phyloP scores from a whole-genome alignment of 345 rosid genomes.

The Brassica rapa region DNA sequence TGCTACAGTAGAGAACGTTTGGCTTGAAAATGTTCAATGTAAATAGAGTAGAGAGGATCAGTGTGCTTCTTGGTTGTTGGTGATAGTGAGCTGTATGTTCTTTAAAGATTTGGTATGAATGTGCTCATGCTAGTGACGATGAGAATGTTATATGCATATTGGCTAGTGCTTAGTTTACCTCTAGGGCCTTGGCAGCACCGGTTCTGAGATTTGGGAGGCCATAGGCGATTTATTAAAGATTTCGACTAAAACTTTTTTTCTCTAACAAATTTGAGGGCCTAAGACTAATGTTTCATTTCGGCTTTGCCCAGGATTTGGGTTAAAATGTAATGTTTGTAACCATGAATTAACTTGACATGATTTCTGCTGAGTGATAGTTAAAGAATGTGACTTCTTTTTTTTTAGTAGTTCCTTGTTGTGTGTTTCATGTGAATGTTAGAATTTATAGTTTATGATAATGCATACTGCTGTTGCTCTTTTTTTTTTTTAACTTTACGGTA shows the following conservation, averaged over 20 bases:
- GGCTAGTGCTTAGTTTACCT: not conserved
- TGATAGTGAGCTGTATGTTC: not conserved
- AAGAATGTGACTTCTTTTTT: not conserved
- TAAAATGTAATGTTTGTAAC: not conserved
- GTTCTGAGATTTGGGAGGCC: too few species aligned
- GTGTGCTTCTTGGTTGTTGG: not conserved
- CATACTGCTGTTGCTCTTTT: not conserved
- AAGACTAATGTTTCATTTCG: too few species aligned
- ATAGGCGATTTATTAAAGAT: too few species aligned
- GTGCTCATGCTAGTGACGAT: not conserved
- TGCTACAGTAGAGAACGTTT: not conserved
- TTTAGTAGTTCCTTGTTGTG: not conserved
- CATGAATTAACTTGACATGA: not conserved
- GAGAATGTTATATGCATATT: not conserved
- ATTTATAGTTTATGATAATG: not conserved
- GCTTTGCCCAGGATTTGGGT: not conserved
- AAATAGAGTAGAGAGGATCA: not conserved
- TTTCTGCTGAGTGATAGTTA: not conserved
- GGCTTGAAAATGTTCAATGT: not conserved
- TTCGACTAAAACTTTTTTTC: too few species aligned
- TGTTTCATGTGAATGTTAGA: not conserved
- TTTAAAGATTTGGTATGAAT: not conserved
- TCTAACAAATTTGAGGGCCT: too few species aligned
- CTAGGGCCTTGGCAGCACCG: not conserved
- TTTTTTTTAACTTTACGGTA: not conserved